These are phyloP conservation scores for Jimgerdemannia flammicorona DNA, from an alignment of 192 early-diverging fungal genomes.

Conservation along the genomic window DNA sequence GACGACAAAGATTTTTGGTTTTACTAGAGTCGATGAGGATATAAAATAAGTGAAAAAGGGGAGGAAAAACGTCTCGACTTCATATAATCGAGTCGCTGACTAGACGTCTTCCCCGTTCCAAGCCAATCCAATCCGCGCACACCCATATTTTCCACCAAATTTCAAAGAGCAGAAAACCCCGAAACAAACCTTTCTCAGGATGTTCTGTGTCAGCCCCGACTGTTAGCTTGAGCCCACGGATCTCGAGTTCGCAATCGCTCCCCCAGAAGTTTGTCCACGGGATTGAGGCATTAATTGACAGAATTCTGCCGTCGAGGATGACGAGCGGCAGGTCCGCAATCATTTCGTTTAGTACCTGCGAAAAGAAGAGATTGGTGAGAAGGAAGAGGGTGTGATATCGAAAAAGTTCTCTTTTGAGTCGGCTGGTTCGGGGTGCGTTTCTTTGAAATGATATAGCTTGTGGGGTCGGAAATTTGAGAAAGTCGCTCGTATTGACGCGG, in stretches of 20 bases:
- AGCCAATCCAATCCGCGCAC: too few relatives aligned
- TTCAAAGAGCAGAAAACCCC: too few relatives aligned
- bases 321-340: conserved; percentile 63
- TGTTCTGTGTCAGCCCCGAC: conserved; percentile 22
- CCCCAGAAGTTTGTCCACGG: conserved; percentile 86
- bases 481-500: too few relatives aligned
- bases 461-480: too few relatives aligned
- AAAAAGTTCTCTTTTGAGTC: not conserved
- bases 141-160: too few relatives aligned
- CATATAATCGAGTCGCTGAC: too few relatives aligned
- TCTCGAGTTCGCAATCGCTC: conserved; percentile 69
- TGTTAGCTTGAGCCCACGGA: conserved; percentile 63
- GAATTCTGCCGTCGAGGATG: conserved; percentile 66
- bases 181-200: too few relatives aligned
- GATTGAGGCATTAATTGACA: conserved; percentile 62
- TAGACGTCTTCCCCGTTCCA: too few relatives aligned
- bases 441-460: too few relatives aligned
- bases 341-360: conserved; percentile 73
- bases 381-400: not conserved
- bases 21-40: not conserved
- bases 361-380: not conserved
- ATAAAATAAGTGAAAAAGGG: conserved; percentile 5
- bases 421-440: not conserved
- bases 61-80: not conserved
- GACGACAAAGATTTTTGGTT: not conserved